Evolutionary conservation across 768 basidiomycete genomes (phyloP).

Genomic region (Suillus decipiens): DNA sequence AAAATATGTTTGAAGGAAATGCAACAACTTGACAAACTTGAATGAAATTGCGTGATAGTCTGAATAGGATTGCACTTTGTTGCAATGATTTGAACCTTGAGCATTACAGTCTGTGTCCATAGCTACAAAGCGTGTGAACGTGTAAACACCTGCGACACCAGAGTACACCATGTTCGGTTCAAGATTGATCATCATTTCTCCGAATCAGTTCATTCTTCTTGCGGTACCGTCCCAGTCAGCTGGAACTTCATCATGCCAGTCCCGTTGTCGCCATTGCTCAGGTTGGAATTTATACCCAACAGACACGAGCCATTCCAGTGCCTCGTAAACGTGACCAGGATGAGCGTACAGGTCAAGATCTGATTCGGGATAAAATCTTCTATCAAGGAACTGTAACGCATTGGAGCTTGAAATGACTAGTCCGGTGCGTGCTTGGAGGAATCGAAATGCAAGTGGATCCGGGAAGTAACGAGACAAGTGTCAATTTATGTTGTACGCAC

Average conservation of each 20-base stretch:
- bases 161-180: not conserved
- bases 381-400: conserved; percentile 54
- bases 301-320: conserved; percentile 33
- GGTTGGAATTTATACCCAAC: conserved; percentile 35
- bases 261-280: not conserved
- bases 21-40: conserved; percentile 35
- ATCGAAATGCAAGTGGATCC: conserved; percentile 41
- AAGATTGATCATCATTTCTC: not conserved
- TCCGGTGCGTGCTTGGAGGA: conserved; percentile 43
- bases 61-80: conserved; percentile 34
- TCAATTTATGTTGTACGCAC: conserved; percentile 38
- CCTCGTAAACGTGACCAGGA: conserved; percentile 29
- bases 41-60: conserved; percentile 46
- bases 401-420: conserved; percentile 54
- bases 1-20: not conserved
- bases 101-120: not conserved
- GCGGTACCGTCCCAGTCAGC: conserved; percentile 22
- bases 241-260: conserved; percentile 18
- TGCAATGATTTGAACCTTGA: conserved; percentile 44
- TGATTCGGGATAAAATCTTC: conserved; percentile 42
- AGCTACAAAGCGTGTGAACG: conserved; percentile 23
- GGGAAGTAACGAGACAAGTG: conserved; percentile 39
- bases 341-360: conserved; percentile 56
- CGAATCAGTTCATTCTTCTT: conserved; percentile 1
- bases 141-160: conserved; percentile 20